A percentile compares a stretch with the other conserved stretches of the same genome.
phyloP scores from a whole-genome alignment of 352 stramenopile species.

The Hyaloperonospora brassicae region DNA sequence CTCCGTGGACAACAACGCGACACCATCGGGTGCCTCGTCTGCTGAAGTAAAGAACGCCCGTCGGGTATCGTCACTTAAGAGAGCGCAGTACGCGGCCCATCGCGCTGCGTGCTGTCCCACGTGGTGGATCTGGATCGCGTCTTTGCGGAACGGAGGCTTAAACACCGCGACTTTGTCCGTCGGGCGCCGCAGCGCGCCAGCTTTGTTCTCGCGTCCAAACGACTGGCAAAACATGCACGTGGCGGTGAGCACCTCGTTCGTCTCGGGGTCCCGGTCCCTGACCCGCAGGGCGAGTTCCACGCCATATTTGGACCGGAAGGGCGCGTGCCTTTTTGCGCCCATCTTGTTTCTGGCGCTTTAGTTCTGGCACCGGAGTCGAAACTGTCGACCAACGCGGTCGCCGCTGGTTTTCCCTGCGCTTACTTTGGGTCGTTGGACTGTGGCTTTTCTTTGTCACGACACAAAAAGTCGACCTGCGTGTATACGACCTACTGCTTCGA shows the following conservation, averaged over 20 bases:
- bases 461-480: not conserved
- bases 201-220: conserved; percentile 44
- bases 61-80: conserved; percentile 37
- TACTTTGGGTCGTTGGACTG: too few species aligned
- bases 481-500: too few species aligned
- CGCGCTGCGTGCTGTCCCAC: conserved; percentile 37
- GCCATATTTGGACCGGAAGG: conserved; percentile 17
- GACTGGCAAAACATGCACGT: conserved; percentile 58
- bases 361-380: too few species aligned
- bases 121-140: conserved; percentile 59
- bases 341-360: not conserved
- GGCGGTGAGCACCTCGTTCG: conserved; percentile 30
- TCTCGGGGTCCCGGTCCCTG: conserved; percentile 27
- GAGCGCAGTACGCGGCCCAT: conserved; percentile 40
- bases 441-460: too few species aligned
- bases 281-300: conserved; percentile 25
- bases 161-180: conserved; percentile 59
- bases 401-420: too few species aligned
- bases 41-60: conserved; percentile 41
- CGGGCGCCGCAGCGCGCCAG: conserved; percentile 30
- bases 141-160: conserved; percentile 52
- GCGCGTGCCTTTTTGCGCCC: conserved; percentile 13
- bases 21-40: conserved; percentile 9
- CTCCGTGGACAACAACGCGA: not conserved
- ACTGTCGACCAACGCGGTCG: too few species aligned